Percentiles rank a stretch among this genome's conserved stretches.
Conservation (phyloP, 148 eudicot genomes). For the Cornus kousa region DNA sequence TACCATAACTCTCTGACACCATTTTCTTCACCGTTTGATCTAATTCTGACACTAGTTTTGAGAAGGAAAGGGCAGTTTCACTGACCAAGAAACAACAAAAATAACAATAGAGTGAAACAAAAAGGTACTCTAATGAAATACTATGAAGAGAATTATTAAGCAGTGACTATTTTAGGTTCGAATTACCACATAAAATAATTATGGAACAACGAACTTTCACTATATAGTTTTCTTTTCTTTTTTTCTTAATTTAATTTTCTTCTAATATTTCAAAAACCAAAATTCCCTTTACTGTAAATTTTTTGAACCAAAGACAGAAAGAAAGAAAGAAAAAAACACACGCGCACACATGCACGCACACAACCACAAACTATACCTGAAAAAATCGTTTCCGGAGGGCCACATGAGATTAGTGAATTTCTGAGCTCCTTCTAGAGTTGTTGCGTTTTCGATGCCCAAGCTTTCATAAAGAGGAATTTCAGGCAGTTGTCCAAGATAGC, state of each 20-base stretch:
- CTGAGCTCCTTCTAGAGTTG: conserved; percentile 31
- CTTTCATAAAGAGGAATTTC: conserved; percentile 37
- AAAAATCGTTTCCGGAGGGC: conserved; percentile 37
- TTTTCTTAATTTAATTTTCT: too few species aligned
- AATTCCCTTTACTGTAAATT: too few species aligned
- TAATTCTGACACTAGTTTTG: conserved; percentile 28
- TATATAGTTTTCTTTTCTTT: too few species aligned
- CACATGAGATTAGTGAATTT: conserved; percentile 35
- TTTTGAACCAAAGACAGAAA: too few species aligned
- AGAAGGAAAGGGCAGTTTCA: conserved; percentile 21
- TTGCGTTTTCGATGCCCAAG: conserved; percentile 38
- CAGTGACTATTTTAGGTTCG: too few species aligned
- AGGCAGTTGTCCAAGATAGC: conserved; percentile 39
- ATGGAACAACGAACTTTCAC: too few species aligned
- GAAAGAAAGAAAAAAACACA: too few species aligned
- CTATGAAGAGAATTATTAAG: too few species aligned
- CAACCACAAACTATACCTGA: conserved; percentile 30
- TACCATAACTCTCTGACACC: conserved; percentile 36
- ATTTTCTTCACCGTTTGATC: conserved; percentile 41
- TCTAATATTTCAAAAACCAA: too few species aligned
- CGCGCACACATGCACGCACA: too few species aligned
- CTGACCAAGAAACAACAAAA: conserved; percentile 6
- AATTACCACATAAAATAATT: too few species aligned
- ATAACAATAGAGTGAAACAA: not conserved
- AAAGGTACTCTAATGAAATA: not conserved